Evolutionary conservation across 495 filamentous ascomycete species (phyloP), one percentile per base, ranked within the genome.

Genomic region (Neurospora sp.): DNA sequence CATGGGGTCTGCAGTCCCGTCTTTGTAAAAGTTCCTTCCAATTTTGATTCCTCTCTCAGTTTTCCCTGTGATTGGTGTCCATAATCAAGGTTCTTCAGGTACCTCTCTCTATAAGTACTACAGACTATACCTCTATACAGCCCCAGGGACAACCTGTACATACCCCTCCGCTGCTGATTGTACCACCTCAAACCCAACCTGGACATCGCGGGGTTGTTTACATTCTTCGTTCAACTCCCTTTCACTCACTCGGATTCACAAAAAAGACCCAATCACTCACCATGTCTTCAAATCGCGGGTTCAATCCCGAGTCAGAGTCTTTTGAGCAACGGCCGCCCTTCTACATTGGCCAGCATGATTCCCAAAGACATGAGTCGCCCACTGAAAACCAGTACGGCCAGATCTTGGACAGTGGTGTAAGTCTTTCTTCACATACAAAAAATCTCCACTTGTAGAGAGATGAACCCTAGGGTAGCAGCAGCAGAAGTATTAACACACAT

Each of bases 281-380:
- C 7, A 81, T 81, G 80, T 22, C 76, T 35, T 78, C 77, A 5
- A 53, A 70, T 38, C 70, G 73, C 39, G 70, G 35, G 20, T 75
- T 81, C 68, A 82, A 83, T 70, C 83, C 83, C 4, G 88, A 89
- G 39, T 88, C 89, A 69, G 83, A 87, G 10, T 80, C 80, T 71
- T 81, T 74, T 35, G 79, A 82, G 53, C 78, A 74, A 35, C 81
- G 84, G 39, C 91, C 92, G 20, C 81, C 81, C 1, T 94, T 96
- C 77, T 94, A 90, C 75, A 86, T 97, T 72, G 94, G 93, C 59
- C 92, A 97, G 70, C 92, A 97, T 87, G 91, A 97, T 78, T 88
- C 87, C 10, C 87, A 86, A 40, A 87, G 93, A 10, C 78, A 81
- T 3, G 77, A 88, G 59, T 84, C 88, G 27, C 88, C 94, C 72